Percentiles rank a stretch among this genome's conserved stretches.
Conservation (phyloP, 768 basidiomycete genomes). For the Leccinum incarnatum region DNA sequence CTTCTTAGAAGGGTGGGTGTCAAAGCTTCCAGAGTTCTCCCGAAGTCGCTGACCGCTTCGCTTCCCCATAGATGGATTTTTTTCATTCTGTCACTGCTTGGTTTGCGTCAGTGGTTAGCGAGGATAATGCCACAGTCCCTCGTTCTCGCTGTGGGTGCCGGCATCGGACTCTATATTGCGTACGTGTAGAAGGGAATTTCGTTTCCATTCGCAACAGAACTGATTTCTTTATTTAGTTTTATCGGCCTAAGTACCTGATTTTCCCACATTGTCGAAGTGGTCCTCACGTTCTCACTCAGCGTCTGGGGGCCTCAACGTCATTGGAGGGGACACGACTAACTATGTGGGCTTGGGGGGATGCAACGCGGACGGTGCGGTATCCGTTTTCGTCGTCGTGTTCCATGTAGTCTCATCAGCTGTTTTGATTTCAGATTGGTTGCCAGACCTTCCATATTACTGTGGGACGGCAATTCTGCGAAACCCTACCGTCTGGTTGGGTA, state of each 20-base stretch:
- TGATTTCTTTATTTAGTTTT: conserved; percentile 43
- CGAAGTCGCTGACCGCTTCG: neutral
- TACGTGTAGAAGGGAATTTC: conserved; percentile 35
- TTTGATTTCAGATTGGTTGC: conserved; percentile 39
- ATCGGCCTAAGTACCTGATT: conserved; percentile 62
- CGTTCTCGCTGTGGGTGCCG: conserved; percentile 79
- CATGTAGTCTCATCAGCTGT: conserved; percentile 8
- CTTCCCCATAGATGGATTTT: conserved; percentile 64
- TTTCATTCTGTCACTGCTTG: conserved; percentile 73
- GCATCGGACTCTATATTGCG: conserved; percentile 88
- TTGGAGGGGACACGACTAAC: conserved; percentile 70
- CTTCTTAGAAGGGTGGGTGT: conserved; percentile 77
- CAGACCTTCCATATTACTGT: conserved; percentile 58
- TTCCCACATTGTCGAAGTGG: neutral
- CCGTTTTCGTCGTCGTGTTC: conserved; percentile 2
- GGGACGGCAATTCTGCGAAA: conserved; percentile 58
- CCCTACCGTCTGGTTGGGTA: conserved; percentile 86
- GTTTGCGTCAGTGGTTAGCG: conserved; percentile 86
- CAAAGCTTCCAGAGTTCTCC: neutral
- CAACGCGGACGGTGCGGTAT: conserved; percentile 41
- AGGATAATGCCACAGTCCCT: conserved; percentile 87
- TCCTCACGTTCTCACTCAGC: conserved; percentile 37
- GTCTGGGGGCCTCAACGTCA: conserved; percentile 64
- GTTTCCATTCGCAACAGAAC: neutral
- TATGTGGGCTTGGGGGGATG: conserved; percentile 80